phyloP scores from a whole-genome alignment of 805 yeast species.

The Blastobotrys chiropterorum region DNA sequence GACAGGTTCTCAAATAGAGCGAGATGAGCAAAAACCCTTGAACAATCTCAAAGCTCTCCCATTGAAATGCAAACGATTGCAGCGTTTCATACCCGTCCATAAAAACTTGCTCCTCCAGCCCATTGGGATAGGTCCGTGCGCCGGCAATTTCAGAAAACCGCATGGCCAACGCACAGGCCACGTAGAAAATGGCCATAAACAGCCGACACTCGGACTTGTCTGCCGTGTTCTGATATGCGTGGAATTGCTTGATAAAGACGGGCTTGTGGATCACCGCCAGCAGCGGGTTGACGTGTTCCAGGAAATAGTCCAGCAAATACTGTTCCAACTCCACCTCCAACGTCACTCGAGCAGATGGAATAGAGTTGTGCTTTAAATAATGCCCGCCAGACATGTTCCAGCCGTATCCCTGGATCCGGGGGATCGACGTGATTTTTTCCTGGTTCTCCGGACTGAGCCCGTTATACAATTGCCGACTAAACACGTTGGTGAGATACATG shows the following conservation, averaged over 20 bases:
- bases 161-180: conserved; percentile 45
- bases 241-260: conserved; percentile 46
- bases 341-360: conserved; percentile 24
- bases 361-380: conserved; percentile 33
- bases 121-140: conserved; percentile 17
- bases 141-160: conserved; percentile 42
- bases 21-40: conserved; percentile 46
- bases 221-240: conserved; percentile 24
- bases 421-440: conserved; percentile 32
- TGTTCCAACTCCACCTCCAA: conserved; percentile 15
- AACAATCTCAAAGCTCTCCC: conserved; percentile 46
- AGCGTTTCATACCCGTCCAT: conserved; percentile 36
- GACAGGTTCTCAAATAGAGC: conserved; percentile 38
- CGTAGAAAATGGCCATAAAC: conserved; percentile 45
- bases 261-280: conserved; percentile 48
- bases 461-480: conserved; percentile 15
- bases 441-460: conserved; percentile 15
- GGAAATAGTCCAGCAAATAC: conserved; percentile 36
- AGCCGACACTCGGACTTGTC: conserved; percentile 30
- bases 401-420: conserved; percentile 55
- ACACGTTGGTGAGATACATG: conserved; percentile 12
- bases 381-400: conserved; percentile 61
- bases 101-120: conserved; percentile 40
- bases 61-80: conserved; percentile 40
- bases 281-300: conserved; percentile 47